Evolutionary conservation across 2,329 filamentous ascomycete genomes (phyloP), one percentile per base, ranked within the genome.

Genomic region (Clonostachys byssicola): DNA sequence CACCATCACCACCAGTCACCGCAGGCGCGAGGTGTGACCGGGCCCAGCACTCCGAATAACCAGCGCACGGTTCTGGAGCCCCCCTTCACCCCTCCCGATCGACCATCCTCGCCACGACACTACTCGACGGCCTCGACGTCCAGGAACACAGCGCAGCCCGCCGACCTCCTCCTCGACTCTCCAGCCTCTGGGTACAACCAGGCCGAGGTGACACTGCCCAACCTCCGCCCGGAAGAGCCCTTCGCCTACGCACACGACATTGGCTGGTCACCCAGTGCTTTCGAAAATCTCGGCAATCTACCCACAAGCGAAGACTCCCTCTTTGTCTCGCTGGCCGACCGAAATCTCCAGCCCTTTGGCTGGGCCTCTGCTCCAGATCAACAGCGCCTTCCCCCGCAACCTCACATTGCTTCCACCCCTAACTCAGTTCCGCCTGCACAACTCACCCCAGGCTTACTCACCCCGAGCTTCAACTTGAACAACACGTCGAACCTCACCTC

Each of bases 281-380:
- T 44, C 13, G 20, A 34, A 16, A 12, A 40, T 14, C 20, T 47
- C 34, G 23, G 23, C 2, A 30, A 30, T 4, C 23, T 30, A 10
- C 44, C 35, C 33, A 40, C 16, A 34, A 43, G 42, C 42, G 58
- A 63, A 20, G 55, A 62, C 39, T 47, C 52, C 14, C 56, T 55
- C 35, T 50, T 67, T 17, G 46, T 45, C 39, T 52, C 49, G n/a
- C 46, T 68, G 23, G 50, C 54, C 39, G 56, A 60, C 38, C 49
- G 49, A 44, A 57, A 64, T 13, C 65, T 65, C 46, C 67, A 64
- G 23, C 23, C 23, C 23, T 30, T 30, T 30, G 23, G 23, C 23
- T 30, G 23, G 23, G 23, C 9, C 9, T n/a, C 35, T 23, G 41
- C 16, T 30, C 18, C n/a, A 16, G 14, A 40, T 16, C 16, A 12